phyloP scores from a whole-genome alignment of 148 eudicot genomes.

The Heliamphora exappendiculata region DNA sequence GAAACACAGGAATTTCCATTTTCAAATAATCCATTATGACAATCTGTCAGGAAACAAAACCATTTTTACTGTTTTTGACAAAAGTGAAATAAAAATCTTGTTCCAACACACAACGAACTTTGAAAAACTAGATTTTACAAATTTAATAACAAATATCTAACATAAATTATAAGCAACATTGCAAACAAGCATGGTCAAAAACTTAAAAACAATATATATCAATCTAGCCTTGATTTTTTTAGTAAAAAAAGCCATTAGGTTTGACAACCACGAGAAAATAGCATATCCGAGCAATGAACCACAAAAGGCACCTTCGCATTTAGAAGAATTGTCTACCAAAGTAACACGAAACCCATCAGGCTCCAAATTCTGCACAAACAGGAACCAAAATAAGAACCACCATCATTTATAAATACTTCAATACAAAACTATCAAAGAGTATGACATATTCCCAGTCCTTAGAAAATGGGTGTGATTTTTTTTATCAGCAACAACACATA shows the following conservation, averaged over 20 bases:
- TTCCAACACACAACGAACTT: not conserved
- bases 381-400: not conserved
- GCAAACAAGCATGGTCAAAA: not conserved
- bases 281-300: not conserved
- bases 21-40: not conserved
- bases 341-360: constrained; percentile 30
- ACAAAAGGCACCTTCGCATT: constrained; percentile 42
- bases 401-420: not conserved
- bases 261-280: not conserved
- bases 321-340: constrained; percentile 22
- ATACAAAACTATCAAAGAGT: not conserved
- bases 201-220: not conserved
- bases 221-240: not conserved
- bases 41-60: not conserved
- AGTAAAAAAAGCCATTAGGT: not conserved
- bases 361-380: constrained; percentile 45
- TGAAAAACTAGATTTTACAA: not conserved
- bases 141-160: not conserved
- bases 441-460: not conserved
- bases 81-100: not conserved
- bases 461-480: not conserved
- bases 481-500: not conserved
- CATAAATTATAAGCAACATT: not conserved
- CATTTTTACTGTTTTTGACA: not conserved
- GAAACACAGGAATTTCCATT: not conserved